These are phyloP conservation scores for Termitomyces sp. DNA, from an alignment of 1,284 basidiomycete genomes.

Conservation along the genomic window DNA sequence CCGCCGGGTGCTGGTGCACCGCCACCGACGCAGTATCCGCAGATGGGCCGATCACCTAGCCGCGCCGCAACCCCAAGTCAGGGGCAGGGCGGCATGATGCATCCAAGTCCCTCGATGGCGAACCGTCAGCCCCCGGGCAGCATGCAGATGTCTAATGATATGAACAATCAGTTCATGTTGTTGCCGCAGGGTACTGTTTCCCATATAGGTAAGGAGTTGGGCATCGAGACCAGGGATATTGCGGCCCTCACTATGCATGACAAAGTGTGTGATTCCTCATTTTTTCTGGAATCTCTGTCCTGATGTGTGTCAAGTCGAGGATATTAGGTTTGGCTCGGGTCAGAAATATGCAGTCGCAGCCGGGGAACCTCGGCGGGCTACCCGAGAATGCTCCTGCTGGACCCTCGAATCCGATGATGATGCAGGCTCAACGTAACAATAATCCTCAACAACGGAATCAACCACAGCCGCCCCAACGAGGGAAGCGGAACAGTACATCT, in stretches of 20 bases:
- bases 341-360: slow-evolving; percentile 16
- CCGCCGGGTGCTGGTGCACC: slow-evolving; percentile 21
- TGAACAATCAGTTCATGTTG: slow-evolving; percentile 31
- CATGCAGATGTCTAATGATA: slow-evolving; percentile 15
- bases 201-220: slow-evolving; percentile 40
- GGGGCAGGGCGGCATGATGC: slow-evolving; percentile 33
- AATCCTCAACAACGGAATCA: slow-evolving; percentile 21
- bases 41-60: slow-evolving; percentile 47
- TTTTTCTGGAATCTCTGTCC: slow-evolving; percentile 12
- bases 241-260: slow-evolving; percentile 40
- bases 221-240: slow-evolving; percentile 46
- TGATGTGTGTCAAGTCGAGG: slow-evolving; percentile 27
- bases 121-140: slow-evolving; percentile 32
- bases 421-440: slow-evolving; percentile 20
- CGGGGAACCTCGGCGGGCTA: slow-evolving; percentile 12
- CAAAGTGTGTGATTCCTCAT: slow-evolving; percentile 41
- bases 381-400: slow-evolving; percentile 30
- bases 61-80: slow-evolving; percentile 48
- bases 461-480: slow-evolving; percentile 29
- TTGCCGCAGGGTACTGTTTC: slow-evolving; percentile 30
- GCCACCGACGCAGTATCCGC: slow-evolving; percentile 27
- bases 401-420: slow-evolving; percentile 34
- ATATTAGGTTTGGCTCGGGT: slow-evolving; percentile 27
- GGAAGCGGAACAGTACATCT: slow-evolving; percentile 64
- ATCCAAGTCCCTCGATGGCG: slow-evolving; percentile 52